Conservation (phyloP, 2,329 filamentous ascomycete species). For the Leptographium wingfieldii region DNA sequence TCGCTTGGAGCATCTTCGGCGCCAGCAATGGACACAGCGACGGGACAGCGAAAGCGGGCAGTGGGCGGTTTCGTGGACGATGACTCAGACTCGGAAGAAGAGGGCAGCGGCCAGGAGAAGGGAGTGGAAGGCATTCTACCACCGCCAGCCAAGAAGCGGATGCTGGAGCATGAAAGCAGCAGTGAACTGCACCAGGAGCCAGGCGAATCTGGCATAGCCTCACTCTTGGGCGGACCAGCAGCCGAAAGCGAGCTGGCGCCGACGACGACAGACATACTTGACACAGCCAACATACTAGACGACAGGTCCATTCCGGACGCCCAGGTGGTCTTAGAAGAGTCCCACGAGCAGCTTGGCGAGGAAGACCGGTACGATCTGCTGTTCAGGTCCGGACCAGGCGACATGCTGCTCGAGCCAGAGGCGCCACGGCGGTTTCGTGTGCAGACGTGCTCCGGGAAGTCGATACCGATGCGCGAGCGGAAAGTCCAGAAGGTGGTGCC, state of each 20-base stretch:
- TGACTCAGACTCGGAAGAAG: conserved; percentile 7
- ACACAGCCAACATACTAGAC: neutral
- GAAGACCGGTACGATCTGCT: conserved; percentile 12
- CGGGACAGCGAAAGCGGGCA: neutral
- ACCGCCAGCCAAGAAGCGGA: conserved; percentile 4
- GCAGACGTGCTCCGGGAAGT: conserved; percentile 42
- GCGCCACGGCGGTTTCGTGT: neutral
- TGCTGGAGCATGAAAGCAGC: neutral
- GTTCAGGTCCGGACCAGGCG: conserved; percentile 3
- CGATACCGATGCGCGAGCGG: conserved; percentile 42
- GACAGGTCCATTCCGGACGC: conserved; percentile 3
- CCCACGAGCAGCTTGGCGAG: conserved; percentile 2
- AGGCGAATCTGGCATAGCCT: neutral
- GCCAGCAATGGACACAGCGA: neutral
- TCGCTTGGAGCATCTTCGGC: neutral
- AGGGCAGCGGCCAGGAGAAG: neutral
- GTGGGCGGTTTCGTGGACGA: conserved; percentile 12
- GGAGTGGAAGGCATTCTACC: neutral
- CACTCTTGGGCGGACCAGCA: too few relatives aligned
- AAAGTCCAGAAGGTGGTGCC: conserved; percentile 32
- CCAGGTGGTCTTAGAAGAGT: neutral
- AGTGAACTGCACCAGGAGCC: neutral
- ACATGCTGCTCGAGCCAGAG: neutral
- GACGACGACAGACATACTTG: neutral
- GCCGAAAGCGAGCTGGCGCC: neutral